These are phyloP conservation scores for Paraglomus brasilianum DNA, from an alignment of 192 early-diverging fungal genomes.

Conservation along the genomic window DNA sequence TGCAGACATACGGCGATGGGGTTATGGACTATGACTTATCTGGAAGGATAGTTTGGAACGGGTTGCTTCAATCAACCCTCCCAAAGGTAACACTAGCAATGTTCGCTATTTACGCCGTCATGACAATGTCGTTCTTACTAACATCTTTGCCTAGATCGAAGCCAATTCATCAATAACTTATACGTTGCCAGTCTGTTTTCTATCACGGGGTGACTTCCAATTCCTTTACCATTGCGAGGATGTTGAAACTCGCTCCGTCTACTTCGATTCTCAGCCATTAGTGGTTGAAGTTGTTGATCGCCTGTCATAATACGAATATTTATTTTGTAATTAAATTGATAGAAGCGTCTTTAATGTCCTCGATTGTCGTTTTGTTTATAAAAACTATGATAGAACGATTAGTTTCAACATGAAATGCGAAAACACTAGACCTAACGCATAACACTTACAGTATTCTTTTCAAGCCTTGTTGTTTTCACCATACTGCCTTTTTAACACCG, in stretches of 20 bases:
- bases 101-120: neutral
- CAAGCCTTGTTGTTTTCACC: slow-evolving; percentile 51
- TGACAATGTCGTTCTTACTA: neutral
- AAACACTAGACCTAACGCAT: no score
- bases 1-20: slow-evolving; percentile 51
- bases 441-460: no score
- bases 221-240: slow-evolving; percentile 59
- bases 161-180: slow-evolving; percentile 47
- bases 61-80: slow-evolving; percentile 50
- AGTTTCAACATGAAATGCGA: no score
- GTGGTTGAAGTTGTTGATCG: slow-evolving; percentile 40
- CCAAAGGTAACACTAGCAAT: slow-evolving; percentile 41
- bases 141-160: slow-evolving; percentile 41
- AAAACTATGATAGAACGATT: no score
- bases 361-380: no score
- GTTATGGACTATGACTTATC: slow-evolving; percentile 56
- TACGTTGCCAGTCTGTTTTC: slow-evolving; percentile 52
- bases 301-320: no score
- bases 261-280: slow-evolving; percentile 54
- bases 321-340: no score
- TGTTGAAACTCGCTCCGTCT: slow-evolving; percentile 47
- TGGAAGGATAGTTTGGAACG: slow-evolving; percentile 51
- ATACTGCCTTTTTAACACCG: slow-evolving; percentile 77
- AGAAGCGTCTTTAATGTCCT: no score
- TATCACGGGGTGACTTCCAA: slow-evolving; percentile 54